These are phyloP conservation scores for Colletotrichum spaethianum DNA, from an alignment of 2,329 filamentous ascomycete species.

Conservation along the genomic window DNA sequence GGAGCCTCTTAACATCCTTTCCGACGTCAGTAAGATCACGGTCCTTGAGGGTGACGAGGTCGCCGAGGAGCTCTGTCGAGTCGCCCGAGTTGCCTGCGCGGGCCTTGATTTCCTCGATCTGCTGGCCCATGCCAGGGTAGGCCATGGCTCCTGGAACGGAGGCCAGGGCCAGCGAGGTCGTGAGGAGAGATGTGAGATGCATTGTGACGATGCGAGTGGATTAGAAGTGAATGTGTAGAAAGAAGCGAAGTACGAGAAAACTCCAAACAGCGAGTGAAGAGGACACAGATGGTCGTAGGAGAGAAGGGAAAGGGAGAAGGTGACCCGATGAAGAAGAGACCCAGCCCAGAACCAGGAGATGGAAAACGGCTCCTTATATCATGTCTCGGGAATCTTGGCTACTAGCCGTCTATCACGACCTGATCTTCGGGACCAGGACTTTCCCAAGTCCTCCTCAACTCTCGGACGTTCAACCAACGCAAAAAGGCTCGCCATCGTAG, in stretches of 20 bases:
- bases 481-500: conserved; percentile 10
- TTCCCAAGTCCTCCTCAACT: background rate
- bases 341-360: background rate
- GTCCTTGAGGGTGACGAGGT: conserved; percentile 41
- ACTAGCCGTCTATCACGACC: background rate
- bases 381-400: background rate
- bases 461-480: conserved; percentile 8
- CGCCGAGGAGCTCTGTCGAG: conserved; percentile 43
- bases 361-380: conserved; percentile 31
- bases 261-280: conserved; percentile 8
- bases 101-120: conserved; percentile 41
- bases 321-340: conserved; percentile 14
- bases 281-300: conserved; percentile 11
- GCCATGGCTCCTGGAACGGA: conserved; percentile 35
- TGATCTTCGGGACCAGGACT: background rate
- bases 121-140: conserved; percentile 41
- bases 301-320: conserved; percentile 7
- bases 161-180: conserved; percentile 38
- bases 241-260: background rate
- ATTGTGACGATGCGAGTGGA: conserved; percentile 9
- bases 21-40: conserved; percentile 40
- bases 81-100: conserved; percentile 32
- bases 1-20: conserved; percentile 41
- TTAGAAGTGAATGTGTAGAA: background rate
- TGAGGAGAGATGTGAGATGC: conserved; percentile 39